Evolutionary conservation across 73 alveolate species (phyloP).

Genomic region (Breviolum minutum): DNA sequence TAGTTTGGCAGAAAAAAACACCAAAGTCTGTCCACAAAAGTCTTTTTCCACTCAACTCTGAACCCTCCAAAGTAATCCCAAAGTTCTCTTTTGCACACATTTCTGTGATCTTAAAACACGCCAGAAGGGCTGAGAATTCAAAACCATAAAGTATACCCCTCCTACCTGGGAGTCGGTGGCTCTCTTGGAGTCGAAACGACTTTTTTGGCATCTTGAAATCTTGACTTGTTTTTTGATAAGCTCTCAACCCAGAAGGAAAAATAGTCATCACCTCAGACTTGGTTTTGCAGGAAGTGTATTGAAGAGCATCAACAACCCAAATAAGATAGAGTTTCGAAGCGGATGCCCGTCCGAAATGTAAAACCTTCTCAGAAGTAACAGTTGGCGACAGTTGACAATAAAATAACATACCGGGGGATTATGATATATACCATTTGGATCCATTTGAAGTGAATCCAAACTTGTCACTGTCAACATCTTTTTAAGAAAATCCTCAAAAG

Average conservation of each 20-base stretch:
- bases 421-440: no score
- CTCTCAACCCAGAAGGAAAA: constrained; percentile 47
- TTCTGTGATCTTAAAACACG: not conserved
- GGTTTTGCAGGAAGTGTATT: not conserved
- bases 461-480: no score
- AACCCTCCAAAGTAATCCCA: not conserved
- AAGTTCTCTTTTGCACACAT: not conserved
- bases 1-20: not conserved
- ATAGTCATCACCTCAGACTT: constrained; percentile 54
- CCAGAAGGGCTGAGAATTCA: constrained; percentile 49
- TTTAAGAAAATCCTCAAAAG: no score
- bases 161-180: not conserved
- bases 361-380: not conserved
- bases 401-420: not conserved
- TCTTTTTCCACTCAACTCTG: not conserved
- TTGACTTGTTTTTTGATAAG: not conserved
- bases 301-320: not conserved
- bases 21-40: not conserved
- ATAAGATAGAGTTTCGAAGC: not conserved
- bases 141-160: constrained; percentile 62
- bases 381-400: not conserved
- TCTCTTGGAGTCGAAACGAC: not conserved
- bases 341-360: not conserved
- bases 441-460: no score
- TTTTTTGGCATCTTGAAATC: not conserved